Base-by-base conservation (phyloP, 768 basidiomycete species). In the Boletus subparvulus region DNA sequence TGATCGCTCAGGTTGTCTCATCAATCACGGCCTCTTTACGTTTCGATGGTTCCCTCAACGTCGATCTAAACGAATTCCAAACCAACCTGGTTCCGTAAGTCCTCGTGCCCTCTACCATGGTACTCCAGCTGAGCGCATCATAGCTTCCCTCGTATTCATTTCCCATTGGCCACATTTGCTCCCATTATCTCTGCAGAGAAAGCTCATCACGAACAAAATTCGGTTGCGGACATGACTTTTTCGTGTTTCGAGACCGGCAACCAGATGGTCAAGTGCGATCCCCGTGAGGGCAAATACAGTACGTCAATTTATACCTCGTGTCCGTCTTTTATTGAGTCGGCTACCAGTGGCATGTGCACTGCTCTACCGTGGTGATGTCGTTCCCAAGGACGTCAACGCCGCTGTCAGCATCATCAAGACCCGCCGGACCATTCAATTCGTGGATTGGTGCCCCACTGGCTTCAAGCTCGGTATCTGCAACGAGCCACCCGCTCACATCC, bases 1-100 rank as follows among this genome's bases (percentile, higher is more conserved):
- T 99, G 66, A 98, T 98, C 64, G 96, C 97, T 26, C 97, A 98
- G 72, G 97, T 98, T 63, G 97, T 99, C 58, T 99, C 97, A 2
- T 95, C 94, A 35, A 86, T 98, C 76, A 98, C 96, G 4, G 95
- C 95, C 39, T 98, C 96, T 21, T 81, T 85, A 33, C 80, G 83
- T 52, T 85, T 84, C 65, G 84, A 84, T 63, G 84, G 83, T 37
- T 81, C 80, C 41, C 75, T 86, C 58, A 86, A 85, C 65, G 84
- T 85, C 58, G 83, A 85, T 67, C 73, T 98, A 72, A 97, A 95
- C 77, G 96, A 98, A 78, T 98, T 98, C 86, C 96, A 98, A 80
- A 98, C 95, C 55, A 98, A 98, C 78, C 77, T 98, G 74, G 95
- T 98, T 50, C 95, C 96, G 87, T 95, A 70, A 78, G 92, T 83